Evolutionary conservation across 2,329 filamentous ascomycete species (phyloP).

Genomic region (Aquanectria penicillioides): DNA sequence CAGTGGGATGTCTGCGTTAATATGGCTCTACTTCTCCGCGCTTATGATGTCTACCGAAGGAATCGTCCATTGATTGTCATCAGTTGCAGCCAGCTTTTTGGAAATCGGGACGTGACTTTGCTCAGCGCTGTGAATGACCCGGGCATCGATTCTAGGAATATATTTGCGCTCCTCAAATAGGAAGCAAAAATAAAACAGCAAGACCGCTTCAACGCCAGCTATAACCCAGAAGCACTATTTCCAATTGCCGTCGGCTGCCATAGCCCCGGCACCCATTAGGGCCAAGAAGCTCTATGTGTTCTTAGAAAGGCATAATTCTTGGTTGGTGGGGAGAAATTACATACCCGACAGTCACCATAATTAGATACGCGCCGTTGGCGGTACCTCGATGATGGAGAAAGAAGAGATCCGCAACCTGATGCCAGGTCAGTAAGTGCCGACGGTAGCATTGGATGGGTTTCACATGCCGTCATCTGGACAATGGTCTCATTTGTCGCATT

Average conservation of each 20-base stretch:
- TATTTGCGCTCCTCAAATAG: slow-evolving; percentile 42
- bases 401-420: slow-evolving; percentile 42
- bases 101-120: not conserved
- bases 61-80: not conserved
- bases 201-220: slow-evolving; percentile 23
- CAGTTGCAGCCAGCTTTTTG: not conserved
- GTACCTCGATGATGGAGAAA: slow-evolving; percentile 42
- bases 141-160: slow-evolving; percentile 29
- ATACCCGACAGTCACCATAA: slow-evolving; percentile 42
- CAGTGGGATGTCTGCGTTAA: slow-evolving; percentile 13
- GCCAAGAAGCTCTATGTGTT: slow-evolving; percentile 28
- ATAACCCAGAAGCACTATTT: slow-evolving; percentile 39
- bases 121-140: not conserved
- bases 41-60: not conserved
- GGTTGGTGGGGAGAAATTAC: not conserved
- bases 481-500: slow-evolving; percentile 49
- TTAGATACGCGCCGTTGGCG: slow-evolving; percentile 42
- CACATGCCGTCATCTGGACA: slow-evolving; percentile 46
- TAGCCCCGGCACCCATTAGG: slow-evolving; percentile 40
- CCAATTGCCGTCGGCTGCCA: slow-evolving; percentile 39
- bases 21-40: not conserved
- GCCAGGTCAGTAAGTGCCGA: not conserved
- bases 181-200: slow-evolving; percentile 27
- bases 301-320: not conserved
- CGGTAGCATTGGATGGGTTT: no score